Evolutionary conservation across 345 rosid species (phyloP).

Genomic region (Linum lewisii): DNA sequence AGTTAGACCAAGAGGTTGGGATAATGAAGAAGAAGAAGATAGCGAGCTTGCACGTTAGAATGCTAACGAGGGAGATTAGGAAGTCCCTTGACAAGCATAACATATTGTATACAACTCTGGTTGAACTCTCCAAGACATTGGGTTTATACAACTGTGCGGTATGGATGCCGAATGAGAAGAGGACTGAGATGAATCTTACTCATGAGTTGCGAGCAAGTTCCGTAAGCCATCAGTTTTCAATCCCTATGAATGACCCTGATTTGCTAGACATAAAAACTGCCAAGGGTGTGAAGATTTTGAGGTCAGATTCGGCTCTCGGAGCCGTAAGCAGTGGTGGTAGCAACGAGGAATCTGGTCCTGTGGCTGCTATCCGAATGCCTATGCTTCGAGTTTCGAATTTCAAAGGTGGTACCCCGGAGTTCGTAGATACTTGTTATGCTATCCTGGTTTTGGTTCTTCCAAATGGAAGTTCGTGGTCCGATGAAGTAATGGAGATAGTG

Average conservation of each 20-base stretch:
- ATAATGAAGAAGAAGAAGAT: conserved; percentile 85
- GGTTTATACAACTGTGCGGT: conserved; percentile 76
- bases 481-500: conserved; percentile 68
- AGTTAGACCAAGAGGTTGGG: conserved; percentile 83
- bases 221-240: conserved; percentile 23
- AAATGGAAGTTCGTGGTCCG: conserved; percentile 42
- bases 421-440: conserved; percentile 61
- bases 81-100: conserved; percentile 85
- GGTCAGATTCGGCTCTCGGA: conserved; percentile 58
- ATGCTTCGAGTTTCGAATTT: conserved; percentile 76
- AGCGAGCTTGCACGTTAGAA: conserved; percentile 77
- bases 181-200: conserved; percentile 62
- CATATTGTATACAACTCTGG: conserved; percentile 70
- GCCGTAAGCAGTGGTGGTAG: conserved; percentile 49
- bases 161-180: conserved; percentile 84
- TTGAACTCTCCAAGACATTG: conserved; percentile 84
- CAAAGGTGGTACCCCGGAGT: conserved; percentile 87
- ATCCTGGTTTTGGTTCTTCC: conserved; percentile 85
- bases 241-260: conserved; percentile 47
- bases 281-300: conserved; percentile 52
- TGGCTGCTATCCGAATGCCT: conserved; percentile 89
- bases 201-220: conserved; percentile 50
- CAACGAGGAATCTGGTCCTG: conserved; percentile 51
- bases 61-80: conserved; percentile 78
- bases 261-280: conserved; percentile 52